Base-by-base conservation (phyloP, 2,329 filamentous ascomycete genomes). In the Aspergillus novofumigatus region DNA sequence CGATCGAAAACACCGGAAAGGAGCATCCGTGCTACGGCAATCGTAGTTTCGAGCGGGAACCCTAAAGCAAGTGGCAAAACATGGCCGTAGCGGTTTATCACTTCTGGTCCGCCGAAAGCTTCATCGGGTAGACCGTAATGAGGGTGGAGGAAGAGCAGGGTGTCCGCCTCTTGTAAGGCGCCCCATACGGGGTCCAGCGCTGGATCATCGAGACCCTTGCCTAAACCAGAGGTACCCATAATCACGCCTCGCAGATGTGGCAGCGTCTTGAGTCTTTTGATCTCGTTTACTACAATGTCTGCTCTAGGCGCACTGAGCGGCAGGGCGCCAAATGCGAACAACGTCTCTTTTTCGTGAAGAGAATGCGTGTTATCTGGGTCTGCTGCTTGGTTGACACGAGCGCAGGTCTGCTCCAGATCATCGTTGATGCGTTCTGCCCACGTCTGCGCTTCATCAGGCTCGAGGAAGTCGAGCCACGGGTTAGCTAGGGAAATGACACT, bases 1-100 rank as follows among this genome's bases (percentile, higher is more conserved):
- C 83, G 80, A 71, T 96, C 91, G 72, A 94, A 96, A 0, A 95
- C 89, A 0, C 91, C 90, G 0, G 88, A 84, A n/a, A 97, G 78
- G 54, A 91, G 86, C 91, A 97, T 95, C 49, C 92, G 81, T 3
- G 90, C 86, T 2, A 96, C 87, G 0, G 92, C 91, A 65, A 97
- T 93, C 1, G 92, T 96, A 0, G 92, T 97, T 75, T 97, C 92
- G 63, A 97, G 84, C 0, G 92, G 92, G 70, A 96, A 96, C 0
- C 92, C 92, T 3, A 97, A 78, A 0, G 91, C 90, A 0, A 97
- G 78, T 0, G 92, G 90, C 2, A 97, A 80, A 0, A 96, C 91
- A 71, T 96, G 92, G 0, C 92, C 92, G 69, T 95, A 96, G 32
- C 83, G 81, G 59, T 88, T 86, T 23, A 77, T 79, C 0, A 83